phyloP scores from a whole-genome alignment of 495 filamentous ascomycete genomes.

The Penicillium herquei region DNA sequence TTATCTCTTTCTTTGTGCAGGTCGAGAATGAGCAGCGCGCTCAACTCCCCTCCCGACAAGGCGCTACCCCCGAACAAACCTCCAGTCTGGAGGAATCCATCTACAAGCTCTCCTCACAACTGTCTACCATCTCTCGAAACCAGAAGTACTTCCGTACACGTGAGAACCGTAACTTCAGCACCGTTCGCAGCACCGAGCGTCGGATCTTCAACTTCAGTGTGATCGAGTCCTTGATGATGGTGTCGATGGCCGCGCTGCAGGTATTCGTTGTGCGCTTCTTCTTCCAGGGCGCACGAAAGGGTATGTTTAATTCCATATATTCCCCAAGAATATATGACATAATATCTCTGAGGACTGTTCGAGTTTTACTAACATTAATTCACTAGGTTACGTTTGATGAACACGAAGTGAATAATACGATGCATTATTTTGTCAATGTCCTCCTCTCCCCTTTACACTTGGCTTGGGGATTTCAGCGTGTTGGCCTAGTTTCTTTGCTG shows the following conservation, averaged over 20 bases:
- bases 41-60: constrained; percentile 84
- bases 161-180: constrained; percentile 98
- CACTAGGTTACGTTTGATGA: constrained; percentile 43
- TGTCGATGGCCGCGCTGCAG: constrained; percentile 94
- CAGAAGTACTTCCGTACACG: constrained; percentile 99
- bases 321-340: too few relatives aligned
- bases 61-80: constrained; percentile 88
- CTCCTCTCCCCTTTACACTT: constrained; percentile 10
- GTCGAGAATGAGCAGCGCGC: constrained; percentile 89
- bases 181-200: constrained; percentile 90
- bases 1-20: constrained; percentile 39
- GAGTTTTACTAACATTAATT: constrained; percentile 1
- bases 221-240: constrained; percentile 86
- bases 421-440: constrained; percentile 26
- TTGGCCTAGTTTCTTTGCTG: constrained; percentile 12
- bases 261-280: constrained; percentile 99
- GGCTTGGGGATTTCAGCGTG: constrained; percentile 11
- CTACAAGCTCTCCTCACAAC: constrained; percentile 87
- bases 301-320: constrained; percentile 37
- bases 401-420: constrained; percentile 36
- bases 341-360: too few relatives aligned
- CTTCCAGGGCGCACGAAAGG: constrained; percentile 86
- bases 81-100: constrained; percentile 90
- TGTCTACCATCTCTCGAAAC: constrained; percentile 95
- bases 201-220: constrained; percentile 97